These are phyloP conservation scores for Penicillium sp. DNA, from an alignment of 2,329 filamentous ascomycete genomes.

Conservation along the genomic window DNA sequence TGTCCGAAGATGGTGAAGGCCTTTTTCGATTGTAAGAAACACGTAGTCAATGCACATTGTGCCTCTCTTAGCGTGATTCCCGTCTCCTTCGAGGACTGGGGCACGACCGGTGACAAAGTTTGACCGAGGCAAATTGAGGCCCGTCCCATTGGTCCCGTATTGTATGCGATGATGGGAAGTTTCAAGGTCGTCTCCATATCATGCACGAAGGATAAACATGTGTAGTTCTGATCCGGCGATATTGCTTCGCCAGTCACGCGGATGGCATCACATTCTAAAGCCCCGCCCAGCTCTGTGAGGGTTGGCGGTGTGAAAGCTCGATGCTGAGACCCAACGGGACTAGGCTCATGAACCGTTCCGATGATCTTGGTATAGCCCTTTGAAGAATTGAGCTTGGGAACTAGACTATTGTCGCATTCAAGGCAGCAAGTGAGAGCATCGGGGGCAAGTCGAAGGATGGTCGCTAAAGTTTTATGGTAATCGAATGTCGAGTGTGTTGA, in stretches of 20 bases:
- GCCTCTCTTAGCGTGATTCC: conserved; percentile 20
- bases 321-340: conserved; percentile 6
- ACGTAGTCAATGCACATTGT: conserved; percentile 20
- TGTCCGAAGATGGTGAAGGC: conserved; percentile 35
- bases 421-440: conserved; percentile 23
- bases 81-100: conserved; percentile 4
- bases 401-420: conserved; percentile 4
- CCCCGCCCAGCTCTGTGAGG: conserved; percentile 6
- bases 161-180: conserved; percentile 32
- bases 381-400: conserved; percentile 12
- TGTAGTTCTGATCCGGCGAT: conserved; percentile 19
- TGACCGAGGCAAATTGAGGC: conserved; percentile 33
- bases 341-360: conserved; percentile 7
- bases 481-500: not conserved
- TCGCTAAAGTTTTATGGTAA: conserved; percentile 16
- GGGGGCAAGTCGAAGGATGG: conserved; percentile 22
- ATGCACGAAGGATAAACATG: conserved; percentile 19
- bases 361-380: conserved; percentile 23
- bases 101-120: conserved; percentile 30
- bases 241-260: conserved; percentile 21
- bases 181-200: not conserved
- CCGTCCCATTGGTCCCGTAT: conserved; percentile 25
- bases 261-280: conserved; percentile 22
- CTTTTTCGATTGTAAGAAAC: conserved; percentile 23
- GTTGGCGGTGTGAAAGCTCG: not conserved